Evolutionary conservation across 768 basidiomycete species (phyloP), one percentile per base, ranked within the genome.

Genomic region (Daedaleopsis nitida): DNA sequence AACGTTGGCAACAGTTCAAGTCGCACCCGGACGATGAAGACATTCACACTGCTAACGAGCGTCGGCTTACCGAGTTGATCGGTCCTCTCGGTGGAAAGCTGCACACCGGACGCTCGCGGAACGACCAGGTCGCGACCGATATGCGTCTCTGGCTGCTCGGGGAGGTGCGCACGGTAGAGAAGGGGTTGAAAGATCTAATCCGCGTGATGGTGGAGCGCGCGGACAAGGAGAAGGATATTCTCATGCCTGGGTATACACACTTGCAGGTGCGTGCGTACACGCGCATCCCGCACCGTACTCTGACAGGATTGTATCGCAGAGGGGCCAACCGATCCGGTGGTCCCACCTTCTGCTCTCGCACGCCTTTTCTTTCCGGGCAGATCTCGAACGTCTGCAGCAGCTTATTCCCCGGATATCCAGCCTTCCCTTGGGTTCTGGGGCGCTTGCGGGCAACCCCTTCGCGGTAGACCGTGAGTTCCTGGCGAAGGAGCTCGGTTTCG

Each of bases 81-180:
- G 97, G 97, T 0, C 80, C 91, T 14, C 84, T 94, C 16, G 95
- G 93, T 6, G 97, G 97, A 3, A 99, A 98, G 75, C 81, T 99
- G 45, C 97, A 99, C 72, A 99, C 97, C 0, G 97, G 97, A 32
- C 86, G 97, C 61, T 96, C 94, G 53, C 85, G 97, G 56, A 99
- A 99, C 74, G 97, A 99, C 72, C 97, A 99, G 73, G 96, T 98
- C 63, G 95, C 96, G 4, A 99, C 97, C 1, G 97, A 99, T 72
- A 92, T 98, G 91, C 88, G 97, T 34, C 76, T 99, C 13, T 99
- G 97, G 97, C 83, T 99, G 19, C 80, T 97, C 21, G 86, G 89
- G 48, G 84, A 96, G 70, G 87, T 90, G 19, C 72, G 76, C 38
- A 83, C 84, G 42, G 81, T 96, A 52, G 85, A 90, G 71, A 68